Evolutionary conservation across 306 rosid species (phyloP), one percentile per base, ranked within the genome.

Genomic region (Lotus japonicus): DNA sequence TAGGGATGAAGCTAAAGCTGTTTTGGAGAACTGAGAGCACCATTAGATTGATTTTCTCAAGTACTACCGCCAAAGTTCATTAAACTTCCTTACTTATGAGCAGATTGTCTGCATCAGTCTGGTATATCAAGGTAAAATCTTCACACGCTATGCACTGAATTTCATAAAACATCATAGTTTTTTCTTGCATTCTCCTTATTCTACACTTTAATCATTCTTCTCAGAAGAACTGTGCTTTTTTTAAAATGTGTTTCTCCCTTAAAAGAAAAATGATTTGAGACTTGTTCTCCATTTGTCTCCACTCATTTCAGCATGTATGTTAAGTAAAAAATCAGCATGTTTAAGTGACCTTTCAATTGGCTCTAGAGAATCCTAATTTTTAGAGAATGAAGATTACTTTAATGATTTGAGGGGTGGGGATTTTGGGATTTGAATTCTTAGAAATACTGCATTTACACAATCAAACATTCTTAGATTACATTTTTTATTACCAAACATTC

Each of bases 1-100:
- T 52, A 74, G 36, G 49, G 64, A 68, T 19, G 90, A 90, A 39
- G 89, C 90, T 36, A 86, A 81, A 79, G 78, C 82, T 46, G 65
- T 76, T 55, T 77, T 92, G 77, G 96, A 88, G 92, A n/a, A 56
- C 68, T 13, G 8, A 45, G 28, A 31, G 4, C 55, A 51, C 41
- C 4, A 8, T 43, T 15, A n/a, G 35, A 21, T 65, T 72, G 49
- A 21, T 45, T 60, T 56, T 35, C 41, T 41, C 38, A 31, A 10
- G 14, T 6, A 26, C 13, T 52, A 11, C 36, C n/a, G 6, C 43
- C 33, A 26, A 56, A 49, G 17, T 19, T 63, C 64, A 1, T 18
- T 7, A 52, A 55, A 6, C 18, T 48, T 23, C 53, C 49, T 53
- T 13, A 38, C 11, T 38, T 33, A 17, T 68, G 43, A 13, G 58